A percentile compares a stretch with the other conserved stretches of the same genome.
Evolutionary conservation across 2,329 filamentous ascomycete genomes (phyloP).

Genomic region (Penicillium hordei): DNA sequence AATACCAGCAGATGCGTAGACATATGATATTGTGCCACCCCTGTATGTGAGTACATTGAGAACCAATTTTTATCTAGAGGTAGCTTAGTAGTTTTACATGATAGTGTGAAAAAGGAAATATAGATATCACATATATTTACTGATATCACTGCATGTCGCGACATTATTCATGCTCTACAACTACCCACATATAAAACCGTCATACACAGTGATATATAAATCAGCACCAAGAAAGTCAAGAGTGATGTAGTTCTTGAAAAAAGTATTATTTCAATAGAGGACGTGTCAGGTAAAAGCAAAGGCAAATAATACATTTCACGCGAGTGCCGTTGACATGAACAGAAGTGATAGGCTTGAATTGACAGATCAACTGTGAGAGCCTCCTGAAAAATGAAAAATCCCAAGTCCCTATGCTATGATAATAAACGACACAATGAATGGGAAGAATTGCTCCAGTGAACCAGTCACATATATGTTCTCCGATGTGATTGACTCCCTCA

Average conservation of each 20-base stretch:
- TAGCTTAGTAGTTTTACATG: neutral
- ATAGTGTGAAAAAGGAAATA: neutral
- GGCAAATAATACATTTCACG: neutral
- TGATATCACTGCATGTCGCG: neutral
- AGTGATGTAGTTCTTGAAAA: neutral
- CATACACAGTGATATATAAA: neutral
- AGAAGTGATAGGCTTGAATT: neutral
- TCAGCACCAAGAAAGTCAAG: neutral
- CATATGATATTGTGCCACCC: neutral
- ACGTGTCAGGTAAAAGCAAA: neutral
- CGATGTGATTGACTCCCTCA: slow-evolving; percentile 24
- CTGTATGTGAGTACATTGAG: neutral
- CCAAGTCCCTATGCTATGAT: slow-evolving; percentile 8
- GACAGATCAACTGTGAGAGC: slow-evolving; percentile 8
- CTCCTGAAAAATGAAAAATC: slow-evolving; percentile 2
- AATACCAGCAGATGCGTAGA: neutral
- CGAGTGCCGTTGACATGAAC: neutral
- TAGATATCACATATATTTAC: neutral
- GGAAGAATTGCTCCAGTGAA: slow-evolving; percentile 19
- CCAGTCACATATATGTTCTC: slow-evolving; percentile 23
- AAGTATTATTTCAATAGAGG: neutral
- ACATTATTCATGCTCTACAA: neutral
- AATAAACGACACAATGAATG: neutral
- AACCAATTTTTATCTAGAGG: neutral
- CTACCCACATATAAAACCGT: neutral